phyloP scores from a whole-genome alignment of 2,329 filamentous ascomycete genomes.

The Penicillium janthinellum region DNA sequence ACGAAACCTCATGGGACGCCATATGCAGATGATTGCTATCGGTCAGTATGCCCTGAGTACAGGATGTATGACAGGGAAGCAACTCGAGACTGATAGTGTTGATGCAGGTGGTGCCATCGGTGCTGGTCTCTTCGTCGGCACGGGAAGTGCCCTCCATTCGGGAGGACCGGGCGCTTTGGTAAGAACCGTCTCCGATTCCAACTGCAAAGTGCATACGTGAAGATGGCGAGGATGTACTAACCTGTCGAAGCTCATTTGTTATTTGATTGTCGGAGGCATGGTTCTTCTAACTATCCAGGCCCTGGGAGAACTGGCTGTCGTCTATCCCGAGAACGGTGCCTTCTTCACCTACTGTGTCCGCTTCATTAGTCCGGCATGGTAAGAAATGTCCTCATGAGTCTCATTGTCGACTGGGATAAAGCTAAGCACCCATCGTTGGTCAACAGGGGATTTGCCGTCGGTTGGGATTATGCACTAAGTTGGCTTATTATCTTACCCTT shows the following conservation, averaged over 20 bases:
- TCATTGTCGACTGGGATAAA: no score
- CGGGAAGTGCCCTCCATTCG: conserved; percentile 38
- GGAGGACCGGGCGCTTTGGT: conserved; percentile 42
- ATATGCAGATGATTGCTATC: conserved; percentile 47
- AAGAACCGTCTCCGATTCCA: not conserved
- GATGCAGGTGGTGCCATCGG: conserved; percentile 38
- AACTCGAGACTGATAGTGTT: not conserved
- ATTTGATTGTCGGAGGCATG: conserved; percentile 59
- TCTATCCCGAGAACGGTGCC: conserved; percentile 64
- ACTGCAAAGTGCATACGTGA: no score
- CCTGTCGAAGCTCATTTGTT: conserved; percentile 39
- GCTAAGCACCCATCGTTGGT: not conserved
- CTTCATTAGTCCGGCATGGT: conserved; percentile 63
- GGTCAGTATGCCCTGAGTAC: conserved; percentile 17
- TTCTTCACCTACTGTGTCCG: conserved; percentile 64
- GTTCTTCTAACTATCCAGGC: conserved; percentile 62
- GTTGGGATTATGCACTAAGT: conserved; percentile 71
- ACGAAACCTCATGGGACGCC: conserved; percentile 33
- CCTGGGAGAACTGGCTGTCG: conserved; percentile 62
- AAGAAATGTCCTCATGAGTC: not conserved
- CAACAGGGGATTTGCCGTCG: conserved; percentile 48
- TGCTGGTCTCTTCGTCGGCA: conserved; percentile 47
- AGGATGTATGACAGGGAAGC: not conserved
- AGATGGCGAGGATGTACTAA: not conserved
- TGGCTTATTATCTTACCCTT: conserved; percentile 81